Percentiles rank a stretch among this genome's conserved stretches.
Evolutionary conservation across 331 rosid species (phyloP).

Genomic region (Telfairia occidentalis): DNA sequence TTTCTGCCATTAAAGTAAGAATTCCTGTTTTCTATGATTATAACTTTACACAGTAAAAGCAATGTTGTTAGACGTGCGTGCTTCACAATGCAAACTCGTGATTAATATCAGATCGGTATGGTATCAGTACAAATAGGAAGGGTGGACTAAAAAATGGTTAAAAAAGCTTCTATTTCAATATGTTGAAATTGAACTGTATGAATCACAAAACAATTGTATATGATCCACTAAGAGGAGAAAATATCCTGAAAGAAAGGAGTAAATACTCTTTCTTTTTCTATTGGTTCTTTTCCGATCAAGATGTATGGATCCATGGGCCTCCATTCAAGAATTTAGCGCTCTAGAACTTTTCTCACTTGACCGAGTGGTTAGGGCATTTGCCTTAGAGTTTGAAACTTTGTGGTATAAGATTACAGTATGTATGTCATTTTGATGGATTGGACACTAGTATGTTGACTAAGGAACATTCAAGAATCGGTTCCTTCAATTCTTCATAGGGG

Average conservation of each 20-base stretch:
- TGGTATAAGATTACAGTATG: no score
- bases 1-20: conserved; percentile 94
- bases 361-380: no score
- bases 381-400: no score
- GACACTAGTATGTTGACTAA: no score
- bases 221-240: neutral
- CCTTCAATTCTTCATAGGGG: no score
- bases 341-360: no score
- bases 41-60: neutral
- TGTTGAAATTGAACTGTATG: neutral
- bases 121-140: neutral
- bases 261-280: no score
- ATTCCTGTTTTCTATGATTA: neutral
- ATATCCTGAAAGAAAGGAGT: neutral
- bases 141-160: neutral
- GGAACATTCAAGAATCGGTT: no score
- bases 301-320: no score
- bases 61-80: neutral
- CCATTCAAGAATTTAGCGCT: neutral
- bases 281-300: no score
- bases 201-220: neutral
- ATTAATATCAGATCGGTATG: neutral
- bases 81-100: neutral
- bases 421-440: no score
- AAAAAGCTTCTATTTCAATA: neutral